Conservation (phyloP, 257 asterid genomes). For the Gentiana straminea region DNA sequence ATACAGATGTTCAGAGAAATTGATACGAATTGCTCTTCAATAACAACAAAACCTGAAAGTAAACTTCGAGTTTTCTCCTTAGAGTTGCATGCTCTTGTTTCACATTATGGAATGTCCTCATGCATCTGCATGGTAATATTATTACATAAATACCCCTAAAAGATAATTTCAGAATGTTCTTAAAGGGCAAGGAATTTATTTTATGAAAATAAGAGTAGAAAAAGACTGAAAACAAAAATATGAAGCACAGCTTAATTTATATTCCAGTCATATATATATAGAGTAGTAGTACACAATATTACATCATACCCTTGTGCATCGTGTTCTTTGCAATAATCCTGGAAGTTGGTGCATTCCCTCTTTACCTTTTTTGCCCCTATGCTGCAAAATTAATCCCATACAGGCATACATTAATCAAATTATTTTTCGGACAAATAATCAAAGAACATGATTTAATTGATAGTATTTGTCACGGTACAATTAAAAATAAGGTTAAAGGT, state of each 20-base stretch:
- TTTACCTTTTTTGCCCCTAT: conserved; percentile 74
- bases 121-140: conserved; percentile 34
- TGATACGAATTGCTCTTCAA: no score
- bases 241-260: not conserved
- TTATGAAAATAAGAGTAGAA: no score
- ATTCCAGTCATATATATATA: not conserved
- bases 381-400: conserved; percentile 19
- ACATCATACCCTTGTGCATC: conserved; percentile 46
- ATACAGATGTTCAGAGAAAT: no score
- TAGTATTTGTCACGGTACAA: no score
- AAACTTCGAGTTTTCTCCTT: conserved; percentile 50
- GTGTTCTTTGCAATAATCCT: conserved; percentile 48
- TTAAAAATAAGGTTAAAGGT: no score
- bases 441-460: no score
- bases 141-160: not conserved
- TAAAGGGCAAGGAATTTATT: no score
- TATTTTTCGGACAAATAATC: no score
- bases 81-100: conserved; percentile 59
- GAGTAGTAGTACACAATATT: not conserved
- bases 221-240: no score
- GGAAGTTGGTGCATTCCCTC: conserved; percentile 55
- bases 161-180: no score
- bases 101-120: conserved; percentile 42
- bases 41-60: conserved; percentile 44
- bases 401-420: no score